Evolutionary conservation across 2,329 filamentous ascomycete species (phyloP), one percentile per base, ranked within the genome.

Genomic region (Colletotrichum aenigma): DNA sequence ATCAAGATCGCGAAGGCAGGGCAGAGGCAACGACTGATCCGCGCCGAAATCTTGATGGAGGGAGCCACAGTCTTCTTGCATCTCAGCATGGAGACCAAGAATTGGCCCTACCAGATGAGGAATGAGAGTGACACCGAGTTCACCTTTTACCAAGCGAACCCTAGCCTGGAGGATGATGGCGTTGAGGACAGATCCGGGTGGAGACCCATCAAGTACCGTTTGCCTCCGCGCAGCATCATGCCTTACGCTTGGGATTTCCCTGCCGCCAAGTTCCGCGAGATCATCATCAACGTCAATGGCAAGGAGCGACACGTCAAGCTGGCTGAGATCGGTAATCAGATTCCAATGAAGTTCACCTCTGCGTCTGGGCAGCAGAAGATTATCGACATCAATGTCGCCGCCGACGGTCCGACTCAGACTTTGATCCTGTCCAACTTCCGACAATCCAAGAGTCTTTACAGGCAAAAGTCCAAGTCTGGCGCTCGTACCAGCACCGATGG

Each of bases 161-260:
- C 97, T 6, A 98, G 96, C 79, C 87, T 98, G 12, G 96, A 98
- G 76, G 96, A 98, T 77, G 96, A 98, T 76, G 96, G 96, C 71
- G 89, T 90, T 7, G 94, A 95, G 79, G 95, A 98, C 81, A 89
- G 93, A 72, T 96, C 95, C 69, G 95, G 95, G 6, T 99, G 97
- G 95, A 94, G 95, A 78, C 96, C 96, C 3, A 95, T 99, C 77
- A 91, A 95, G 69, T 99, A 99, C 85, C 94, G 96, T 36, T 88
- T 99, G 34, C 97, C 97, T 3, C 93, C 96, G 15, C 91, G 97
- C 76, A 98, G 96, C 84, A 98, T 99, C 84, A 99, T 99, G 97
- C 97, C 97, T 1, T 99, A 99, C 81, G 96, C 97, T 3, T 99
- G 97, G 97, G 97, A 99, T 82, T 99, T 98, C 85, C 97, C 97